Evolutionary conservation across 345 rosid genomes (phyloP).

Genomic region (Eutrema heterophyllum): DNA sequence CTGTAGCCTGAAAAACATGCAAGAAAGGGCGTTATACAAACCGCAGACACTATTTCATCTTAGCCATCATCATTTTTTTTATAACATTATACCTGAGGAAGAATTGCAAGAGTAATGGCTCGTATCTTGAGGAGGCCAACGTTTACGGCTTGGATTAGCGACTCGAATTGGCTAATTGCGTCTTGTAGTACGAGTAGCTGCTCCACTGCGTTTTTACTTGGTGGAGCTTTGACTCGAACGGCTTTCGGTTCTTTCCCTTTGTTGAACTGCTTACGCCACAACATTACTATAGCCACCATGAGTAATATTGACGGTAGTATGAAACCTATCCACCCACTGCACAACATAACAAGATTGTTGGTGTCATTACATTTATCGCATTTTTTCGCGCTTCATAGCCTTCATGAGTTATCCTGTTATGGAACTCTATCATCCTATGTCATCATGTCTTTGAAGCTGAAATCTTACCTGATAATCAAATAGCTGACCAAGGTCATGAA

Average conservation of each 20-base stretch:
- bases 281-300: conserved; percentile 54
- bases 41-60: not conserved
- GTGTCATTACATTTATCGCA: conserved; percentile 1
- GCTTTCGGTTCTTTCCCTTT: conserved; percentile 54
- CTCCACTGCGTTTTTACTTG: conserved; percentile 81
- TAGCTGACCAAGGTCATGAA: conserved; percentile 47
- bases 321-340: conserved; percentile 73
- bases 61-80: not conserved
- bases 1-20: conserved; percentile 57
- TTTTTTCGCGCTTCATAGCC: not conserved
- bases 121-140: conserved; percentile 79
- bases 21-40: not conserved
- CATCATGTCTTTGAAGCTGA: not conserved
- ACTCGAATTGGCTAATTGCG: conserved; percentile 59
- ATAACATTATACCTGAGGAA: conserved; percentile 60
- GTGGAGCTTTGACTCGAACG: conserved; percentile 60
- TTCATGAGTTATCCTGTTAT: not conserved
- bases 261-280: conserved; percentile 52
- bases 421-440: not conserved
- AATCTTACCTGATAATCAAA: conserved; percentile 30
- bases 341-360: not conserved
- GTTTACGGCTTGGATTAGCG: conserved; percentile 70
- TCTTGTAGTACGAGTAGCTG: conserved; percentile 81
- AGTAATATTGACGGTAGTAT: conserved; percentile 50
- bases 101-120: conserved; percentile 72